Percentiles rank a stretch among this genome's conserved stretches.
Conservation (phyloP, 2,329 filamentous ascomycete genomes). For the Neobulgaria alba region DNA sequence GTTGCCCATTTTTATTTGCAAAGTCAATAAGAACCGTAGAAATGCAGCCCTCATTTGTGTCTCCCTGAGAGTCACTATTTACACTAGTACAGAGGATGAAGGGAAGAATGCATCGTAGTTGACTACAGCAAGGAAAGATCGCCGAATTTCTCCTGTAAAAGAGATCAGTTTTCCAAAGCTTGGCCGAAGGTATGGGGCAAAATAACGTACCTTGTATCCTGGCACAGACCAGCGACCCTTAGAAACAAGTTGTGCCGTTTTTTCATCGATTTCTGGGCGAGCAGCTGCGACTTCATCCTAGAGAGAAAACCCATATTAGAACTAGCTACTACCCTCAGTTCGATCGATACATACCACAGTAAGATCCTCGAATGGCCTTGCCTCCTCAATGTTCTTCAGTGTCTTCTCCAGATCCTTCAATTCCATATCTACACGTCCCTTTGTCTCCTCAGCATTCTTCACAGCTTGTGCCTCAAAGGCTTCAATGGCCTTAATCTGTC, state of each 20-base stretch:
- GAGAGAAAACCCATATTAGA: conserved; percentile 11
- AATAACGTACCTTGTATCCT: conserved; percentile 91
- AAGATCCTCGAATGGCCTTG: conserved; percentile 90
- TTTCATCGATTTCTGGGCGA: conserved; percentile 95
- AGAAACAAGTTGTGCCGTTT: conserved; percentile 86
- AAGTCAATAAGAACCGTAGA: background rate
- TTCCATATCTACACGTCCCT: conserved; percentile 91
- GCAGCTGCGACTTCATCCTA: conserved; percentile 92
- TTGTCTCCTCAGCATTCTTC: conserved; percentile 94
- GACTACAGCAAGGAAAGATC: conserved; percentile 88
- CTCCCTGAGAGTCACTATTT: conserved; percentile 39
- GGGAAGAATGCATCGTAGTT: conserved; percentile 20
- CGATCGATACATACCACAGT: conserved; percentile 69
- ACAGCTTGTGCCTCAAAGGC: conserved; percentile 95
- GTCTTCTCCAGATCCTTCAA: conserved; percentile 90
- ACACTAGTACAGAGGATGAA: conserved; percentile 63
- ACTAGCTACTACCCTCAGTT: background rate
- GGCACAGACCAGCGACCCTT: conserved; percentile 98
- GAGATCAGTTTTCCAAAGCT: too few relatives aligned
- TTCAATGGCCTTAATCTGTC: conserved; percentile 97
- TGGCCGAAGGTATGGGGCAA: too few relatives aligned
- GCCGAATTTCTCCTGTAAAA: conserved; percentile 88
- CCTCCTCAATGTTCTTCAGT: conserved; percentile 92
- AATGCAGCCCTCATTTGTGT: conserved; percentile 17
- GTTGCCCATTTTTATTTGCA: too few relatives aligned